Evolutionary conservation across 495 filamentous ascomycete genomes (phyloP), one percentile per base, ranked within the genome.

Genomic region (Penicillium pulvis): DNA sequence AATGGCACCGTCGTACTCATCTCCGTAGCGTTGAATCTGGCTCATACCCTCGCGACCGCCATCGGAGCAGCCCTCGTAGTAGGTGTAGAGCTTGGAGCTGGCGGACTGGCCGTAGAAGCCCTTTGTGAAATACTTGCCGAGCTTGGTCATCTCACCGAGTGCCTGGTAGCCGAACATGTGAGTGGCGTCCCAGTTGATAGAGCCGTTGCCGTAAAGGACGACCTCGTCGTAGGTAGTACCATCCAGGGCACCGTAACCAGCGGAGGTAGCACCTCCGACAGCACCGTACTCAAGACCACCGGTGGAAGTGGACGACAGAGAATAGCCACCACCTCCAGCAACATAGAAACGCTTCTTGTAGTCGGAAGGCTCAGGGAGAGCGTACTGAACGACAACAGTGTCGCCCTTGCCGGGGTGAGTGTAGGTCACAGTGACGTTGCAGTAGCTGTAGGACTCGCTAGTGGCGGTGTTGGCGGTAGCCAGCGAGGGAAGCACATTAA

Each of bases 21-120:
- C 73, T 1, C 69, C 78, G 56, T 71, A 84, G 19, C 80, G 79
- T 63, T 85, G 81, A 20, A 81, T 68, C 59, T 83, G 80, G 61
- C 75, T 80, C 75, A 70, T 69, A 23, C 72, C 72, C 55, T 75
- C 70, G 44, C 72, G 71, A 4, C 72, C 72, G 46, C 72, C 72
- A 17, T 75, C 72, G 30, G 71, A 73, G 59, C 72, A 75, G 17
- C 72, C 72, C 56, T 75, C 67, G 49, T 72, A 75, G 60, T 75
- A 75, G 30, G 72, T 72, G 51, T 73, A 75, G 47, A 75, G 23
- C 60, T 73, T 75, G 17, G 59, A 56, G 39, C 54, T 51, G 33
- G 41, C 44, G 9, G 57, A 48, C 63, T 73, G 39, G 50, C 70
- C 65, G 46, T 74, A 76, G 69, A 76, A 74, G 12, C 58, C 67